Evolutionary conservation across 1,284 basidiomycete genomes (phyloP).

Genomic region (Leucoagaricus sp.): DNA sequence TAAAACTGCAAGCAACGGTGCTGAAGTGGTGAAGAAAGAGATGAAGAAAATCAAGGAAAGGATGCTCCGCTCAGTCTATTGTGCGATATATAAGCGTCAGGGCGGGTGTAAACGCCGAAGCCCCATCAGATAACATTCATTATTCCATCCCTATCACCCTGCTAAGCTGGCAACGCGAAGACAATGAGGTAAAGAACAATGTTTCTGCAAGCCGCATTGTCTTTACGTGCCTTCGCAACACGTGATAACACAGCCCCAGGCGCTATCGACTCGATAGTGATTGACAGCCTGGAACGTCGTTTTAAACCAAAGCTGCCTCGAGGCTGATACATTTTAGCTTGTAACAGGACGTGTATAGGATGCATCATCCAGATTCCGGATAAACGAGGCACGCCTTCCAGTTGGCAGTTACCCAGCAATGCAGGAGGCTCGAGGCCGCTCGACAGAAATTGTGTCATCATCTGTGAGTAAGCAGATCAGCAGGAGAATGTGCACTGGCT

Average conservation of each 20-base stretch:
- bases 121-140: not conserved
- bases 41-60: not conserved
- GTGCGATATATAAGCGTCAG: slow-evolving; percentile 14
- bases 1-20: slow-evolving; percentile 5
- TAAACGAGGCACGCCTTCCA: too few species aligned
- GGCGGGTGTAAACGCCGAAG: slow-evolving; percentile 1
- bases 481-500: too few species aligned
- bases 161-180: not conserved
- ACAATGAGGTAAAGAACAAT: slow-evolving; percentile 16
- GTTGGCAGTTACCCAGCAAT: too few species aligned
- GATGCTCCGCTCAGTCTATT: slow-evolving; percentile 3
- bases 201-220: slow-evolving; percentile 8
- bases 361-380: too few species aligned
- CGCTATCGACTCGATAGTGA: too few species aligned
- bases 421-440: too few species aligned
- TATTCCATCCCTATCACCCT: slow-evolving; percentile 1
- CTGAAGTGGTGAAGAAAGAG: not conserved
- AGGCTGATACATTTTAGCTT: not conserved
- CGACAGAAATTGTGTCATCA: too few species aligned
- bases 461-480: too few species aligned
- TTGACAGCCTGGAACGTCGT: not conserved
- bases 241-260: slow-evolving; percentile 11
- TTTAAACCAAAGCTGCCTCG: not conserved
- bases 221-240: not conserved
- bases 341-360: too few species aligned